Percentiles rank a stretch among this genome's conserved stretches.
Evolutionary conservation across 306 rosid species (phyloP).

Genomic region (Prinsepia uniflora): DNA sequence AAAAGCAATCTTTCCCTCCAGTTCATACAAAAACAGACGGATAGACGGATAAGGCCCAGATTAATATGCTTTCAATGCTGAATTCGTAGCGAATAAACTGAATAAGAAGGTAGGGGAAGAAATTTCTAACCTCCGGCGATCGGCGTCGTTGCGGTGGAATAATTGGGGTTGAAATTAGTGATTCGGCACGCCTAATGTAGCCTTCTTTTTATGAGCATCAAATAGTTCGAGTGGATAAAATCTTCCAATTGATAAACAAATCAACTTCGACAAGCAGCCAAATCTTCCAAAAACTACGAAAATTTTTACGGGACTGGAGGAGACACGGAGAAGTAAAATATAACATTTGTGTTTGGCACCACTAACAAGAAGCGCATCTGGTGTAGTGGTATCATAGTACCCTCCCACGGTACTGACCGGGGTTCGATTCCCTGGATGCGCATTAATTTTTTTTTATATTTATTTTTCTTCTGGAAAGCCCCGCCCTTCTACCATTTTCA

Average conservation of each 20-base stretch:
- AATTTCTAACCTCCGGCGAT: neutral
- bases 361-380: conserved; percentile 45
- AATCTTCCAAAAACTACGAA: no score
- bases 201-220: no score
- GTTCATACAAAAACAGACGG: neutral
- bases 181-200: no score
- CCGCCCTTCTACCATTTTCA: neutral
- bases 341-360: rapidly evolving
- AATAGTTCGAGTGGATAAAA: no score
- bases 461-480: neutral
- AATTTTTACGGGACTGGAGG: no score
- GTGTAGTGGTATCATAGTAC: conserved; percentile 99
- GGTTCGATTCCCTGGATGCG: conserved; percentile 99
- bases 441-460: conserved; percentile 13
- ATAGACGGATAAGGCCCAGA: neutral
- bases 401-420: conserved; percentile 99
- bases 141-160: neutral
- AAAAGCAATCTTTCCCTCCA: neutral
- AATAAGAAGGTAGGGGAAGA: neutral
- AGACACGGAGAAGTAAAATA: neutral
- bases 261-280: no score
- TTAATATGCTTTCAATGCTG: neutral
- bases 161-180: neutral
- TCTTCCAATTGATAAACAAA: no score
- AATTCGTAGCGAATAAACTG: neutral